These are phyloP conservation scores for Ascomycota sp. DNA, from an alignment of 2,329 filamentous ascomycete genomes.

Conservation along the genomic window DNA sequence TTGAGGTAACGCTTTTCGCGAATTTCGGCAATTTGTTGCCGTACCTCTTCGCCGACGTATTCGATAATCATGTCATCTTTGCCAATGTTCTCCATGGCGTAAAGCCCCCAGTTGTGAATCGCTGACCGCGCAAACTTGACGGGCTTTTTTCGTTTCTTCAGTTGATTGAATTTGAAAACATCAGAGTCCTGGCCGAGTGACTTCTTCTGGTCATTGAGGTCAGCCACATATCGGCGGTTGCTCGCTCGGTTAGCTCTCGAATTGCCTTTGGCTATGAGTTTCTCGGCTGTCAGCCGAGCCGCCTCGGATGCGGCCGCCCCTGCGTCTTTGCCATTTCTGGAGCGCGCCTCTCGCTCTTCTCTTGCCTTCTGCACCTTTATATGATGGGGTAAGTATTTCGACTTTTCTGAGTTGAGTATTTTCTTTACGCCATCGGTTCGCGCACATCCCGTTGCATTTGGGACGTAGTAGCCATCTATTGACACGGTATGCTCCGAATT, in stretches of 20 bases:
- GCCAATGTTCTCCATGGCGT: constrained; percentile 89
- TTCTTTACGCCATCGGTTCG: constrained; percentile 86
- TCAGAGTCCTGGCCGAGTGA: constrained; percentile 65
- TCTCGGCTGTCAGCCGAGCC: constrained; percentile 53
- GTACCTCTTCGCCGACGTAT: constrained; percentile 92
- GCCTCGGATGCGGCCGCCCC: constrained; percentile 45
- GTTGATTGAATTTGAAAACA: constrained; percentile 89
- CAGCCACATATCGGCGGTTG: constrained; percentile 80
- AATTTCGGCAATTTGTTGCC: constrained; percentile 92
- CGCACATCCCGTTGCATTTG: constrained; percentile 65
- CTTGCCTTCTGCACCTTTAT: constrained; percentile 84
- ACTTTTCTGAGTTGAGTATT: constrained; percentile 92
- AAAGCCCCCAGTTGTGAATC: constrained; percentile 96
- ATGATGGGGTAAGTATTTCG: constrained; percentile 89
- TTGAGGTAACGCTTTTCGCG: constrained; percentile 80
- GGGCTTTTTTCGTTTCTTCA: constrained; percentile 98
- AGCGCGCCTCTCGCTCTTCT: constrained; percentile 68
- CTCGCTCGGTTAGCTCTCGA: constrained; percentile 88
- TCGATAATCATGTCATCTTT: constrained; percentile 99
- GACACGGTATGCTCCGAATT: constrained; percentile 12
- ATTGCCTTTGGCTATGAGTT: constrained; percentile 63
- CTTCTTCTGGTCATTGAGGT: constrained; percentile 87
- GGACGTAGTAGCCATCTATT: constrained; percentile 54
- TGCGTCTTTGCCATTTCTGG: constrained; percentile 41
- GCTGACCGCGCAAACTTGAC: constrained; percentile 94